phyloP scores from a whole-genome alignment of 345 rosid species.

The Carallia pectinifolia region DNA sequence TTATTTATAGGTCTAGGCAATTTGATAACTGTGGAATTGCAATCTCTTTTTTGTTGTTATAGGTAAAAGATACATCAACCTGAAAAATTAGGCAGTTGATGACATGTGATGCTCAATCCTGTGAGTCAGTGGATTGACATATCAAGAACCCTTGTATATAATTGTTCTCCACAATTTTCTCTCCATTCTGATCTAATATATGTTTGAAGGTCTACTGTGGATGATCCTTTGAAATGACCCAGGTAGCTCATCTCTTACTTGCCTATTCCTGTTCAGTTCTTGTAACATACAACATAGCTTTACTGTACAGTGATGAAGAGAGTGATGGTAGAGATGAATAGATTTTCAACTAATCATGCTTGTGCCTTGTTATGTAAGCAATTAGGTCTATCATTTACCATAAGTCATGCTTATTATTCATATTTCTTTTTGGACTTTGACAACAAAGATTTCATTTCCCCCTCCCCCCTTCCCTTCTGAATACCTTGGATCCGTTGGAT shows the following conservation, averaged over 20 bases:
- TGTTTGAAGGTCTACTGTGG: slow-evolving; percentile 12
- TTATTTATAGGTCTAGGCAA: not conserved
- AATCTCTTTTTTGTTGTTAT: slow-evolving; percentile 16
- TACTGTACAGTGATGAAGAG: slow-evolving; percentile 44
- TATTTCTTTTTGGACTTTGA: not conserved
- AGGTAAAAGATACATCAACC: slow-evolving; percentile 29
- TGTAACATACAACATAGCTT: slow-evolving; percentile 33
- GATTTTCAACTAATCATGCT: slow-evolving; percentile 37
- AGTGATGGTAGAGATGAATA: slow-evolving; percentile 28
- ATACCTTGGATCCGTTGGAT: not conserved
- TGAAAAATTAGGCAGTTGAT: slow-evolving; percentile 14
- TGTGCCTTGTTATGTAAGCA: slow-evolving; percentile 29
- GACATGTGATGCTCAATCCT: slow-evolving; percentile 3
- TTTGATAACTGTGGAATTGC: slow-evolving; percentile 5
- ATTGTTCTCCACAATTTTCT: slow-evolving; percentile 10
- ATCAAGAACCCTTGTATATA: slow-evolving; percentile 7
- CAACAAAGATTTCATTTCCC: not conserved
- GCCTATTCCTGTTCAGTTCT: slow-evolving; percentile 13
- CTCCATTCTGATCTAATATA: slow-evolving; percentile 20
- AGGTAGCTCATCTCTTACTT: slow-evolving; percentile 17
- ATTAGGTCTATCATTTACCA: slow-evolving; percentile 15
- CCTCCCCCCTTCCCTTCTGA: not conserved
- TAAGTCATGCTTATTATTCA: not conserved
- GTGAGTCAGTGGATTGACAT: slow-evolving; percentile 11
- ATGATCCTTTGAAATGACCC: slow-evolving; percentile 17